Conservation (phyloP, 2,329 filamentous ascomycete genomes). For the Aspergillus sp. region DNA sequence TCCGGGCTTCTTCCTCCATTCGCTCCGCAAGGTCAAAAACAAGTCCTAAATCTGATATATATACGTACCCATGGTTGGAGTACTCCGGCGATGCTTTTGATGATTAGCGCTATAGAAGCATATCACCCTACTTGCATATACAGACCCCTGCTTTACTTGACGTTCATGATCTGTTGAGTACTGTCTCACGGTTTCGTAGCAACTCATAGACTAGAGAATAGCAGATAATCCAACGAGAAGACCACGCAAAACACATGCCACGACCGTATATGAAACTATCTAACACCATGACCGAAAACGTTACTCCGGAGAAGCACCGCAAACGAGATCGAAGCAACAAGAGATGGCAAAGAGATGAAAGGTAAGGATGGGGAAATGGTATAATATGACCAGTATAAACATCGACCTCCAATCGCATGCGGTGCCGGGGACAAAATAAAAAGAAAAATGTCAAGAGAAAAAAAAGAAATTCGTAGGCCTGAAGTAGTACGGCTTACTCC, state of each 20-base stretch:
- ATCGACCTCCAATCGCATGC: no score
- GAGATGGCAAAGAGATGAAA: background rate
- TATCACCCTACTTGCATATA: background rate
- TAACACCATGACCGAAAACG: slow-evolving; percentile 1
- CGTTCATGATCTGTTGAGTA: no score
- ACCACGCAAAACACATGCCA: no score
- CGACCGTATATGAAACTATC: no score
- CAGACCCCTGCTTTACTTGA: background rate
- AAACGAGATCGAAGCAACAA: background rate
- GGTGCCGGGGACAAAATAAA: no score
- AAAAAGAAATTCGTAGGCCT: background rate
- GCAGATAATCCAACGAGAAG: no score
- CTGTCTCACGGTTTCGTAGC: no score
- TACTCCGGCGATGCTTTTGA: background rate
- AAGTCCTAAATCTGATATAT: slow-evolving; percentile 7
- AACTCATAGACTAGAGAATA: no score
- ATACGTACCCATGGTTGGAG: background rate
- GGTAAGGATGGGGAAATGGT: no score
- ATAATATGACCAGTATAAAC: no score
- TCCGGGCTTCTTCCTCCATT: slow-evolving; percentile 45
- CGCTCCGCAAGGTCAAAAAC: slow-evolving; percentile 29
- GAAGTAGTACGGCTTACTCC: slow-evolving; percentile 50
- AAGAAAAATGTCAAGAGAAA: slow-evolving; percentile 37
- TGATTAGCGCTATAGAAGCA: background rate
- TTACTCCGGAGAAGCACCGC: slow-evolving; percentile 1